Conservation (phyloP, 2,329 filamentous ascomycete genomes). For the Paecilomyces dactylethromorphus region DNA sequence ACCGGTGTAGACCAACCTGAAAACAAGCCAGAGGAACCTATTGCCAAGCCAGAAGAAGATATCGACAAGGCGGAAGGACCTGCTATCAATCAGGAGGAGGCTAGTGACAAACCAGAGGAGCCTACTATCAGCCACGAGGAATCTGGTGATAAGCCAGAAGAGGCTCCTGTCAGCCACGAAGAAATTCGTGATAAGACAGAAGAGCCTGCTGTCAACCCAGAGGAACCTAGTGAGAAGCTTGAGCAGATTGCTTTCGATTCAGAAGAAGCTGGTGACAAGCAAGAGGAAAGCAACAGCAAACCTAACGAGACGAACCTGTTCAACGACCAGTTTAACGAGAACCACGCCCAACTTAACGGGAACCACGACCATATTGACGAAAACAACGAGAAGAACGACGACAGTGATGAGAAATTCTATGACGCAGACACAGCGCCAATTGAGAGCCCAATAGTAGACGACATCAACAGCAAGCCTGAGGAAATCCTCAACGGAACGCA, state of each 20-base stretch:
- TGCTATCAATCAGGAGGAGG: background rate
- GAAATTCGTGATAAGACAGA: background rate
- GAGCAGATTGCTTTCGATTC: too few relatives aligned
- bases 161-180: constrained; percentile 1
- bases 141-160: background rate
- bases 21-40: background rate
- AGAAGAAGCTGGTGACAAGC: background rate
- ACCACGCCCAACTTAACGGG: background rate
- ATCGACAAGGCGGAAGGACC: background rate
- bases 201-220: background rate
- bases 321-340: background rate
- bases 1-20: background rate
- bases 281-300: background rate
- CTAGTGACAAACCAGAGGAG: background rate
- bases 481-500: constrained; percentile 5
- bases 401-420: background rate
- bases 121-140: background rate
- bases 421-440: background rate
- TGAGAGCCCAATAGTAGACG: constrained; percentile 1
- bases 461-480: background rate
- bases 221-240: background rate
- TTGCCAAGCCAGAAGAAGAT: background rate
- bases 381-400: background rate
- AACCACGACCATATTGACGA: background rate
- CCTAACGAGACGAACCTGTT: background rate